These are phyloP conservation scores for Cyanidiococcus yangmingshanensis DNA, from an alignment of 23 red algal species.

Conservation along the genomic window DNA sequence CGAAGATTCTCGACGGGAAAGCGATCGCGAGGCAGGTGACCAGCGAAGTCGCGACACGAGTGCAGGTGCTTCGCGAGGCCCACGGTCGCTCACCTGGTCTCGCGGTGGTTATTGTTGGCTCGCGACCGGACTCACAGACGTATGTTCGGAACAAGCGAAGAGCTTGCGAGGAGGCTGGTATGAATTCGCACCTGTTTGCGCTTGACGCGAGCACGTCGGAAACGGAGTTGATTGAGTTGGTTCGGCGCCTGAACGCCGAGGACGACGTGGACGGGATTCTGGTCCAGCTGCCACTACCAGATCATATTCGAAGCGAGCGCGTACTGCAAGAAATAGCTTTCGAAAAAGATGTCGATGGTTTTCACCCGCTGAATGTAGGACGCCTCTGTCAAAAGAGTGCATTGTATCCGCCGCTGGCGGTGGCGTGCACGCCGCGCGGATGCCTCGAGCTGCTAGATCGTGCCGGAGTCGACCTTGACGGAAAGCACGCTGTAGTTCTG, in stretches of 20 bases:
- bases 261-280: conserved; percentile 29
- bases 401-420: conserved; percentile 16
- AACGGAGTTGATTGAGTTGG: conserved; percentile 16
- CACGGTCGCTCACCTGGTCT: conserved; percentile 19
- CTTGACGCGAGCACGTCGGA: conserved; percentile 21
- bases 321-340: conserved; percentile 19
- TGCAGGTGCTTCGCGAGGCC: background rate
- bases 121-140: conserved; percentile 24
- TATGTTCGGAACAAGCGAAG: conserved; percentile 36
- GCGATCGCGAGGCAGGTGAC: conserved; percentile 9
- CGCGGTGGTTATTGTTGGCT: conserved; percentile 30
- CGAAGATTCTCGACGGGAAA: conserved; percentile 32
- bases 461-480: conserved; percentile 9
- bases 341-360: conserved; percentile 42
- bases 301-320: conserved; percentile 13
- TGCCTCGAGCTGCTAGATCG: conserved; percentile 33
- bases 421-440: conserved; percentile 37
- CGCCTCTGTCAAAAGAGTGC: conserved; percentile 8
- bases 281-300: conserved; percentile 35
- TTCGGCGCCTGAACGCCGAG: conserved; percentile 17
- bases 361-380: conserved; percentile 39
- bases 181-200: conserved; percentile 3
- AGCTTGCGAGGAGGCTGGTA: conserved; percentile 33
- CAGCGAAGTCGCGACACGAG: conserved; percentile 5
- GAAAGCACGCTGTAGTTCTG: conserved; percentile 37